phyloP scores from a whole-genome alignment of 306 rosid species.

The Castanea crenata region DNA sequence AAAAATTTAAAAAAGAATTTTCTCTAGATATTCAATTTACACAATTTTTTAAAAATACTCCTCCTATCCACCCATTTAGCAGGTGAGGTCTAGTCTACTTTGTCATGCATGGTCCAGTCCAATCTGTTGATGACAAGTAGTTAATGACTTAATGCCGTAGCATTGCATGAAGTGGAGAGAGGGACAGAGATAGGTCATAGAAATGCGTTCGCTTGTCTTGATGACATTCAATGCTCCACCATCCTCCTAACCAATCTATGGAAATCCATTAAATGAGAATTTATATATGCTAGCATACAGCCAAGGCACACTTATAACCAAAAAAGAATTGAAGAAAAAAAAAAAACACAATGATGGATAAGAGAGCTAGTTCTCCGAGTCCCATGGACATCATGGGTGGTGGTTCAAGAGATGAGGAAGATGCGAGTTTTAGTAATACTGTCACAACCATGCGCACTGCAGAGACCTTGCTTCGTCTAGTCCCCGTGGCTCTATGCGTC shows the following conservation, averaged over 20 bases:
- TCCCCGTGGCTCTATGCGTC: slow-evolving; percentile 72
- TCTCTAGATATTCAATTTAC: too few relatives aligned
- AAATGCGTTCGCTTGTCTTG: slow-evolving; percentile 24
- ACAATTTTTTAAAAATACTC: too few relatives aligned
- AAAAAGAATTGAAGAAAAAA: slow-evolving; percentile 8
- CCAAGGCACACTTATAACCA: background rate
- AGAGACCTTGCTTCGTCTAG: slow-evolving; percentile 71
- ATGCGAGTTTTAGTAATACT: background rate
- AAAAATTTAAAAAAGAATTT: too few relatives aligned
- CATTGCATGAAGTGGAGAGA: too few relatives aligned
- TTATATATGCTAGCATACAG: slow-evolving; percentile 1
- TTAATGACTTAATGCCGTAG: too few relatives aligned
- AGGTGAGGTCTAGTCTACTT: too few relatives aligned
- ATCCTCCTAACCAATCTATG: slow-evolving; percentile 6
- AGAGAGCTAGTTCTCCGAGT: slow-evolving; percentile 29
- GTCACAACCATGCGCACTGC: slow-evolving; percentile 43
- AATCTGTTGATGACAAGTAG: too few relatives aligned
- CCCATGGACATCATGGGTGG: slow-evolving; percentile 28
- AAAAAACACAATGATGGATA: background rate
- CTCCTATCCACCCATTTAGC: too few relatives aligned
- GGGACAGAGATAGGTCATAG: background rate
- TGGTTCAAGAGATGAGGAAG: slow-evolving; percentile 14
- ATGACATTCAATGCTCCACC: slow-evolving; percentile 28
- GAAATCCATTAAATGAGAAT: background rate
- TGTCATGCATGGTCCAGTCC: too few relatives aligned